Evolutionary conservation across 73 alveolate species (phyloP), one percentile per base, ranked within the genome.

Genomic region (Blepharisma stoltei): DNA sequence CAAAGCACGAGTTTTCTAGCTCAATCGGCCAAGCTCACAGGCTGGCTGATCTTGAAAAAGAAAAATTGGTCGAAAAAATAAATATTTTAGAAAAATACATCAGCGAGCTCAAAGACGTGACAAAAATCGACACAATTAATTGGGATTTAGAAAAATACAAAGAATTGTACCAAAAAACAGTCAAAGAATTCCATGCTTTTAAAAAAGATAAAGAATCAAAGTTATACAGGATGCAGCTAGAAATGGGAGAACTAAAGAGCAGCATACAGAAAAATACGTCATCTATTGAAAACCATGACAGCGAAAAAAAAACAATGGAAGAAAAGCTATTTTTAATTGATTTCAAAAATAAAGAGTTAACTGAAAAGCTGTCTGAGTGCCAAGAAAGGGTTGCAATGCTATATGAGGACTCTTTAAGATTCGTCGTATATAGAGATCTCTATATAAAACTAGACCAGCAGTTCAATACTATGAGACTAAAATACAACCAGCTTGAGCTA

Each of bases 81-180:
- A n/a, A 60, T 14, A 60, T 60, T n/a, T 38, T 60, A 8, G 73
- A 60, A 60, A 38, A 60, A n/a, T 25, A 60, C 46, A 60, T 60
- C 38, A 9, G 18, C 14, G 73, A 60, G 23, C 73, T 60, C 18
- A 60, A 60, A 60, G 23, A 25, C 45, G 73, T 60, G 46, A 60
- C 73, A 60, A 60, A 60, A 60, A 60, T 60, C 46, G 73, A 60
- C 18, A n/a, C 14, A 38, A 60, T 60, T 20, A 14, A n/a, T 20
- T 20, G 18, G 23, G 45, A 60, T 14, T 38, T 60, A 18, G 49
- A 60, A 60, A 25, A 60, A 18, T 60, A 60, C 46, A 14, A 25
- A 60, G 45, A 60, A 14, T 20, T 20, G 23, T 60, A 60, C 23
- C 46, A 60, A 25, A n/a, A 60, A 9, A 8, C 23, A 14, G 23